Percentiles rank a stretch among this genome's conserved stretches.
Conservation (phyloP, 495 filamentous ascomycete species). For the Penicillium arizonense region DNA sequence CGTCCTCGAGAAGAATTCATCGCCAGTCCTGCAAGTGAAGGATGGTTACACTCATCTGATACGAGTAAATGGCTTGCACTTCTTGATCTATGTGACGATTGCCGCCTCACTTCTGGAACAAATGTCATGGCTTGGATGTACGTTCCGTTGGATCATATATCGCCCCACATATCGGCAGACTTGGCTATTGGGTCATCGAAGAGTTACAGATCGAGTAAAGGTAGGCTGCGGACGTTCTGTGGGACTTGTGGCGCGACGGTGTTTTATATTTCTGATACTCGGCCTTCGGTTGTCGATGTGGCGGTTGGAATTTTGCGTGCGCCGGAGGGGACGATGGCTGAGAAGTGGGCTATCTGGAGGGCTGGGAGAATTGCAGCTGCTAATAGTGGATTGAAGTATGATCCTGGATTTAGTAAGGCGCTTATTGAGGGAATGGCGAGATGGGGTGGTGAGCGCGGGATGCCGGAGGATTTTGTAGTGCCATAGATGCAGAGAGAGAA, state of each 20-base stretch:
- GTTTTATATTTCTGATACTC: slow-evolving; percentile 43
- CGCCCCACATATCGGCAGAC: slow-evolving; percentile 21
- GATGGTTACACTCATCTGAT: slow-evolving; percentile 41
- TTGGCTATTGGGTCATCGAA: slow-evolving; percentile 45
- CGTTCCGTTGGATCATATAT: slow-evolving; percentile 24
- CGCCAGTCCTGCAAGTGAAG: slow-evolving; percentile 23
- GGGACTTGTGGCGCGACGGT: slow-evolving; percentile 49
- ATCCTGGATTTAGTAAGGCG: slow-evolving; percentile 24
- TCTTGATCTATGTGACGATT: slow-evolving; percentile 52
- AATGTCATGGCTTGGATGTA: slow-evolving; percentile 50
- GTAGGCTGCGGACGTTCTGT: slow-evolving; percentile 52
- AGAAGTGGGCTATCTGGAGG: slow-evolving; percentile 41
- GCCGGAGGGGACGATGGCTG: slow-evolving; percentile 47
- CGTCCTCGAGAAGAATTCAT: slow-evolving; percentile 30
- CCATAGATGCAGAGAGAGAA: background rate
- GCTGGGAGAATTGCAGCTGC: slow-evolving; percentile 22
- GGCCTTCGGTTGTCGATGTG: slow-evolving; percentile 48
- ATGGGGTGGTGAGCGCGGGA: slow-evolving; percentile 20
- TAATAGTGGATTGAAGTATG: slow-evolving; percentile 31
- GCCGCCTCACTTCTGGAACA: slow-evolving; percentile 42
- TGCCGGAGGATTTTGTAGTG: slow-evolving; percentile 17
- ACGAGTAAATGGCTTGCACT: slow-evolving; percentile 38
- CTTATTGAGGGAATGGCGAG: slow-evolving; percentile 30
- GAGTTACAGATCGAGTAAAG: slow-evolving; percentile 41
- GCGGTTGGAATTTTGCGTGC: slow-evolving; percentile 49